Evolutionary conservation across 352 stramenopile genomes (phyloP).

Genomic region (Globisporangium middletonii): DNA sequence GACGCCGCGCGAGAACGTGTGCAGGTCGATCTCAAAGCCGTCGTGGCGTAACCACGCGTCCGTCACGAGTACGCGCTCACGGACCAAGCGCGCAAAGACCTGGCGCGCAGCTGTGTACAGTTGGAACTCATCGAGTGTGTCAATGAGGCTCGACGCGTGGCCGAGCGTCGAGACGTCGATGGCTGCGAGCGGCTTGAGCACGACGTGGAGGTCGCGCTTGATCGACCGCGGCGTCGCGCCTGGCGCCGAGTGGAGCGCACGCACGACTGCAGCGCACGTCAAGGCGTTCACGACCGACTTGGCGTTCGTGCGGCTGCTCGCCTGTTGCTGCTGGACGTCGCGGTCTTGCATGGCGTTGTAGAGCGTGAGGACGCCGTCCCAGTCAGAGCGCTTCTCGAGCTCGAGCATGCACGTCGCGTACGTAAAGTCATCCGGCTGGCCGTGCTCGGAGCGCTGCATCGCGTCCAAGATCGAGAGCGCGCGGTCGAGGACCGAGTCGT

Average conservation of each 20-base stretch:
- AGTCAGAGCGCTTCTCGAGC: constrained; percentile 42
- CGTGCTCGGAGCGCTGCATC: constrained; percentile 32
- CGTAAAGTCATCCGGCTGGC: constrained; percentile 49
- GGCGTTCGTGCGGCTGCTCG: constrained; percentile 9
- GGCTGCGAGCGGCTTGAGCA: constrained; percentile 36
- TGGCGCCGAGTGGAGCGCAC: constrained; percentile 27
- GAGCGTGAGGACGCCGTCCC: constrained; percentile 36
- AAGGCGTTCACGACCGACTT: constrained; percentile 40
- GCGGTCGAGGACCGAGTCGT: constrained; percentile 15
- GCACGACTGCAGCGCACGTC: constrained; percentile 38
- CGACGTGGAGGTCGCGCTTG: constrained; percentile 36
- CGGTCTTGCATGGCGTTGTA: constrained; percentile 53
- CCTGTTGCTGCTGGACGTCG: constrained; percentile 4
- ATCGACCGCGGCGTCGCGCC: constrained; percentile 5
- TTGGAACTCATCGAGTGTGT: constrained; percentile 45
- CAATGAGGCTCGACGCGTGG: constrained; percentile 50
- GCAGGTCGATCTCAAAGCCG: constrained; percentile 64
- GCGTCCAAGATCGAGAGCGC: constrained; percentile 36
- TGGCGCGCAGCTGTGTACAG: constrained; percentile 39
- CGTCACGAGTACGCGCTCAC: constrained; percentile 27
- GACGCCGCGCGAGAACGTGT: constrained; percentile 56
- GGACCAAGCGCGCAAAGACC: constrained; percentile 43
- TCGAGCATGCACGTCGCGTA: constrained; percentile 57
- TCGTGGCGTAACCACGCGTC: constrained; percentile 46
- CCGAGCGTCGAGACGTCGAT: constrained; percentile 37